Evolutionary conservation across 345 rosid genomes (phyloP).

Genomic region (Fremontodendron californicum): DNA sequence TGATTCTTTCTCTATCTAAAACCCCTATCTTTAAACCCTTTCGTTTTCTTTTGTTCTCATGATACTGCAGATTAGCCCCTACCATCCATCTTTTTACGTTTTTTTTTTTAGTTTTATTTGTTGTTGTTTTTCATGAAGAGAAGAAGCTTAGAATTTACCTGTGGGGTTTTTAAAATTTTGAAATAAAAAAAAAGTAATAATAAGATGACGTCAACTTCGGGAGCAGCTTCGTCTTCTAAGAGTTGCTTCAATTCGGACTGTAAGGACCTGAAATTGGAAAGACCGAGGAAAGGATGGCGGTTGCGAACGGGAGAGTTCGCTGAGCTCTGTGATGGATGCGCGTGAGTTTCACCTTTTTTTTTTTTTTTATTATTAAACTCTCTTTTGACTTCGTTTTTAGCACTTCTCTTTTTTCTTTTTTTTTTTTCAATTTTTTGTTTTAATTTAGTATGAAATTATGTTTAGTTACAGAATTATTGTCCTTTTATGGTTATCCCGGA

Average conservation of each 20-base stretch:
- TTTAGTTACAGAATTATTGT: slow-evolving; percentile 7
- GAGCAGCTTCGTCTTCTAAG: slow-evolving; percentile 32
- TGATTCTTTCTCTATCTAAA: slow-evolving; percentile 7
- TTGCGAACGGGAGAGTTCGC: slow-evolving; percentile 73
- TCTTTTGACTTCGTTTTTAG: slow-evolving; percentile 1
- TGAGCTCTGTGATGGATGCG: slow-evolving; percentile 94
- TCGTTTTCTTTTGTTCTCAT: neutral
- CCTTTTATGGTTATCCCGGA: neutral
- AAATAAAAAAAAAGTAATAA: neutral
- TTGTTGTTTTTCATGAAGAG: neutral
- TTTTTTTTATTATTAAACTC: too few species aligned
- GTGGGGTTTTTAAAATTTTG: neutral
- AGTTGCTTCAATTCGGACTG: slow-evolving; percentile 80
- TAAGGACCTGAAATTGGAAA: slow-evolving; percentile 47
- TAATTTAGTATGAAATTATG: slow-evolving; percentile 11
- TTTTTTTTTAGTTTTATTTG: neutral
- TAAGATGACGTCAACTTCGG: slow-evolving; percentile 25
- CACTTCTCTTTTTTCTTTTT: neutral
- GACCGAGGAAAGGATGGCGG: slow-evolving; percentile 74
- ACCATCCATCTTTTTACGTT: neutral
- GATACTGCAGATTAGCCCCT: slow-evolving; percentile 28
- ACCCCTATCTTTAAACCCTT: neutral
- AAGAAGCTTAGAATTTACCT: slow-evolving; percentile 8
- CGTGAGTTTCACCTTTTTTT: slow-evolving; percentile 39
- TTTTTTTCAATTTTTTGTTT: too few species aligned